Conservation (phyloP, 768 basidiomycete species). For the Mycena maculata region DNA sequence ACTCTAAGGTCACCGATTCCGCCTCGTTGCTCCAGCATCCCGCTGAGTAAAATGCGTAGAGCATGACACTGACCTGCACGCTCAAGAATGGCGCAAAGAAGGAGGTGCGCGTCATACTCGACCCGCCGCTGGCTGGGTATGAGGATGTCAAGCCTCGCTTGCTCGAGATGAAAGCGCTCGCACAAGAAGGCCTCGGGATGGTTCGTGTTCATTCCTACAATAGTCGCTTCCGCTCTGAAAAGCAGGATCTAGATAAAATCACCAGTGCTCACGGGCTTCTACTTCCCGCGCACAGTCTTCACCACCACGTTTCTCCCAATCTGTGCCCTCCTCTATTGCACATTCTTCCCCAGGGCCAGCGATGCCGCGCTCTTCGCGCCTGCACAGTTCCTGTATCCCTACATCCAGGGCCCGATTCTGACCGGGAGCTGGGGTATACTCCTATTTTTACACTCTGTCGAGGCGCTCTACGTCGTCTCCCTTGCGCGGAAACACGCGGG, state of each 20-base stretch:
- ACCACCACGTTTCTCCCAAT: neutral
- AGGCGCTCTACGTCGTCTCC: neutral
- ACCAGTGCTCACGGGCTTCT: neutral
- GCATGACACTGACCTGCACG: conserved; percentile 76
- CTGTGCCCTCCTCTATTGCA: neutral
- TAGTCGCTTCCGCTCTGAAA: neutral
- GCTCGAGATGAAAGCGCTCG: conserved; percentile 82
- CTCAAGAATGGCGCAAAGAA: conserved; percentile 61
- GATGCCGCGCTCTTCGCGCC: neutral
- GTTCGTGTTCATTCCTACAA: neutral
- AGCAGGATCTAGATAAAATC: neutral
- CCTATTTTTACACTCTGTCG: neutral
- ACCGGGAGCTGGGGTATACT: neutral
- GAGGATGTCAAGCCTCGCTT: conserved; percentile 87
- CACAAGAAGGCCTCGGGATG: conserved; percentile 65
- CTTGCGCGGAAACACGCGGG: neutral
- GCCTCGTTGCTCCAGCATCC: no score
- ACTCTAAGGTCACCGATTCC: conserved; percentile 59
- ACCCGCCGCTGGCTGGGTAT: conserved; percentile 79
- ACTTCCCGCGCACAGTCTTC: neutral
- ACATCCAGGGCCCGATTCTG: neutral
- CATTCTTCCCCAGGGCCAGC: neutral
- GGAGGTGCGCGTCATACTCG: conserved; percentile 66
- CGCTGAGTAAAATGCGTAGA: conserved; percentile 49
- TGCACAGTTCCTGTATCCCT: neutral